Percentiles rank a stretch among this genome's conserved stretches.
phyloP scores from a whole-genome alignment of 176 grass and related monocot genomes.

The Saccharum spontaneum region DNA sequence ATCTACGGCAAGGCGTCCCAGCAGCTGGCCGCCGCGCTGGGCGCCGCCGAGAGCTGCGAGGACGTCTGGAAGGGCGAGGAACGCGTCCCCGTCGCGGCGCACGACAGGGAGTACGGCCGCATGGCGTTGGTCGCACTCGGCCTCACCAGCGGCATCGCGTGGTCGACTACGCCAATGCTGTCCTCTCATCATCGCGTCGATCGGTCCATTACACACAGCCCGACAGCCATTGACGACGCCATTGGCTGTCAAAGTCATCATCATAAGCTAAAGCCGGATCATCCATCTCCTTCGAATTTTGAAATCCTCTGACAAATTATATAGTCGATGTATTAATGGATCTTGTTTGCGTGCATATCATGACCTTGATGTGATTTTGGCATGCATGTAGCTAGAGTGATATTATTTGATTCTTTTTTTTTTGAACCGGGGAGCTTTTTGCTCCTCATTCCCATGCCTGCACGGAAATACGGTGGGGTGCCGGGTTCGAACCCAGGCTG shows the following conservation, averaged over 20 bases:
- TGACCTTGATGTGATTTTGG: neutral
- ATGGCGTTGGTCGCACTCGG: slow-evolving; percentile 37
- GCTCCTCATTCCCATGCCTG: too few species aligned
- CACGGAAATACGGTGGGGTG: too few species aligned
- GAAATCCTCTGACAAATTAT: neutral
- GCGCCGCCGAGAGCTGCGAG: slow-evolving; percentile 58
- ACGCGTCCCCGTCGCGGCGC: neutral
- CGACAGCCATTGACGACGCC: neutral
- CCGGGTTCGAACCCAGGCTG: too few species aligned
- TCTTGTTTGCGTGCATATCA: neutral
- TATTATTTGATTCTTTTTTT: too few species aligned
- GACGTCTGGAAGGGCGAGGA: slow-evolving; percentile 48
- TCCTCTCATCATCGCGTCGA: neutral
- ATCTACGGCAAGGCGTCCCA: slow-evolving; percentile 43
- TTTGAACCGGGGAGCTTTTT: too few species aligned
- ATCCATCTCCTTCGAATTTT: neutral
- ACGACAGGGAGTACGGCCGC: slow-evolving; percentile 52
- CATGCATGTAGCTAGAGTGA: neutral
- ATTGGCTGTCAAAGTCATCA: neutral
- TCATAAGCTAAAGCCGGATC: neutral
- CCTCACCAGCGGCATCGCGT: slow-evolving; percentile 16
- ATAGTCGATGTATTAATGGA: neutral
- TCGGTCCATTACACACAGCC: neutral
- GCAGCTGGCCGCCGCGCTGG: slow-evolving; percentile 40
- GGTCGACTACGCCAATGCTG: neutral